These are phyloP conservation scores for Erodium chrysanthum DNA, from an alignment of 441 rosid genomes.

Conservation along the genomic window DNA sequence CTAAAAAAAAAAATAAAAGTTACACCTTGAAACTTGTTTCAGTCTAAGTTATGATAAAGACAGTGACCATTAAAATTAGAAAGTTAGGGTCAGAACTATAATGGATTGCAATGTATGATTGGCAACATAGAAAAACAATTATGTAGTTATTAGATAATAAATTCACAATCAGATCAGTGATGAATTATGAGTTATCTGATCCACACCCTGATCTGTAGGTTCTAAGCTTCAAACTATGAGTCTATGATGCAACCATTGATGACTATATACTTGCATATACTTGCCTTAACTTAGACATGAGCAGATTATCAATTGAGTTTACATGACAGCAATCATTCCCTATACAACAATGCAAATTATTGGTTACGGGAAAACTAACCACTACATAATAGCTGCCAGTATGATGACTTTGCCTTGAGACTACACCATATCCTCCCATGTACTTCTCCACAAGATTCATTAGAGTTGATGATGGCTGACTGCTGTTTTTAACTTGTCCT, in stretches of 20 bases:
- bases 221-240: neutral
- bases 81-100: neutral
- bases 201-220: neutral
- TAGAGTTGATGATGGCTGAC: slow-evolving; percentile 26
- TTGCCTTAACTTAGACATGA: neutral
- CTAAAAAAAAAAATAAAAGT: no score
- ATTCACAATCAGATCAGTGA: neutral
- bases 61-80: neutral
- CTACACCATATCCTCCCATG: slow-evolving; percentile 36
- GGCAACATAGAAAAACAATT: neutral
- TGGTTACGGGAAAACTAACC: slow-evolving; percentile 32
- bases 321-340: neutral
- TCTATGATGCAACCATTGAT: no score
- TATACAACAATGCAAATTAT: slow-evolving; percentile 14
- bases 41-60: neutral
- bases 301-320: neutral
- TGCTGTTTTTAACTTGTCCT: slow-evolving; percentile 26
- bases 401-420: slow-evolving; percentile 34
- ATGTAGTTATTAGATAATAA: neutral
- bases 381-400: slow-evolving; percentile 34
- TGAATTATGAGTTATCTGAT: neutral
- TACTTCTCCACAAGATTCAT: slow-evolving; percentile 37
- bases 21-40: neutral
- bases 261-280: no score
- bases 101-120: neutral